Evolutionary conservation across 192 early-diverging fungal species (phyloP), one percentile per base, ranked within the genome.

Genomic region (Chytriomyces sp.): DNA sequence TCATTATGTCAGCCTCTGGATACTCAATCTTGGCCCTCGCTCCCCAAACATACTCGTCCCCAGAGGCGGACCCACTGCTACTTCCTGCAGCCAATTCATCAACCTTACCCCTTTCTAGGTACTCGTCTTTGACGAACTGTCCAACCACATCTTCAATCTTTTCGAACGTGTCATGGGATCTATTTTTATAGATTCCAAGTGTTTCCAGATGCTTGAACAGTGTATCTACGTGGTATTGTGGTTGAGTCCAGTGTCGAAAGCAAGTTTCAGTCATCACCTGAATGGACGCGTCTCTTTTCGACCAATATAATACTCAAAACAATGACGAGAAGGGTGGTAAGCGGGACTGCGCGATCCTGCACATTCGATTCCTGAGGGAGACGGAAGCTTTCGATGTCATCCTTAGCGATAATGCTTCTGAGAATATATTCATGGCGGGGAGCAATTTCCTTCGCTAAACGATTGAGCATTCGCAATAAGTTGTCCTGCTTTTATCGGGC

Each of bases 101-200:
- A 19, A 14, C 32, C 37, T 64, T 64, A 17, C 12, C 12, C 55
- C 58, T 64, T 28, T 53, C 61, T 33, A 74, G 25, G 36, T 74
- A 74, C 39, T 64, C 73, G n/a, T 64, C 63, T 55, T 67, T 74
- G 31, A 74, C 39, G 37, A 66, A 66, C 6, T 31, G 5, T 19
- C 44, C 73, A 57, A 66, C 58, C 63, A 74, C 62, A 25, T 66
- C 63, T 40, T 74, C 63, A n/a, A 71, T 49, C 22, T 71, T 71
- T 3, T 36, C 33, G 57, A 71, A 60, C n/a, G 22, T 44, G 6
- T 30, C n/a, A 31, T 71, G 69, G 12, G 26, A 7, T 5, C 69
- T 33, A 10, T 58, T n/a, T 6, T 39, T 8, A 22, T 41, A 25
- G 38, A 71, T 60, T 7, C 34, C 57, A 26, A 71, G 37, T 5